These are phyloP conservation scores for Raphanus sativus DNA, from an alignment of 345 rosid genomes.

Conservation along the genomic window DNA sequence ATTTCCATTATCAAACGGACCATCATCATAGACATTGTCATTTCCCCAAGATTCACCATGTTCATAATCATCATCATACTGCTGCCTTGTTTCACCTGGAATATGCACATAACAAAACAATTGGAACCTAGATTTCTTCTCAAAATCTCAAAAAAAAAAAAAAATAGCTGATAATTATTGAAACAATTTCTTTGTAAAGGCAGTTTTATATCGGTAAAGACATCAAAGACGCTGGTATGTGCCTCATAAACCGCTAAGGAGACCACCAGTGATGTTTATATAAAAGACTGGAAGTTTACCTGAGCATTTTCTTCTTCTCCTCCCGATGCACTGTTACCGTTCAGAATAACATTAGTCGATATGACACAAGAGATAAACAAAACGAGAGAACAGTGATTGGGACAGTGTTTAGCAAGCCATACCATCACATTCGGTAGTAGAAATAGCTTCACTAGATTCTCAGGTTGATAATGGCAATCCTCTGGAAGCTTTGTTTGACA, in stretches of 20 bases:
- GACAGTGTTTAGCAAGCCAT: conserved; percentile 31
- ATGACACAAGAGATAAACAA: not conserved
- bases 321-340: conserved; percentile 73
- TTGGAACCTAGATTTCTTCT: not conserved
- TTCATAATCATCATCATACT: conserved; percentile 54
- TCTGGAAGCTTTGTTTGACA: conserved; percentile 78
- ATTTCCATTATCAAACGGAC: conserved; percentile 57
- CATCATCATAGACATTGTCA: conserved; percentile 50
- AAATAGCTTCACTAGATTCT: conserved; percentile 81
- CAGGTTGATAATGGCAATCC: conserved; percentile 98
- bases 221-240: conserved; percentile 17
- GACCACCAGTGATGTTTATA: not conserved
- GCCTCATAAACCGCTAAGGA: conserved; percentile 1
- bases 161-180: not conserved
- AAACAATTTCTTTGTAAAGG: not conserved
- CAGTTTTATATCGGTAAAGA: not conserved
- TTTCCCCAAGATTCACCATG: conserved; percentile 61
- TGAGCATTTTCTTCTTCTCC: conserved; percentile 57
- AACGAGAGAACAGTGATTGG: not conserved
- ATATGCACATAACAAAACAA: conserved; percentile 23
- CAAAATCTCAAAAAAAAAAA: not conserved
- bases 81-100: conserved; percentile 57
- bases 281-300: conserved; percentile 45
- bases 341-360: conserved; percentile 32
- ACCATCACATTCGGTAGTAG: conserved; percentile 83